These are phyloP conservation scores for Rhodotorula toruloides DNA, from an alignment of 768 basidiomycete genomes.

Conservation along the genomic window DNA sequence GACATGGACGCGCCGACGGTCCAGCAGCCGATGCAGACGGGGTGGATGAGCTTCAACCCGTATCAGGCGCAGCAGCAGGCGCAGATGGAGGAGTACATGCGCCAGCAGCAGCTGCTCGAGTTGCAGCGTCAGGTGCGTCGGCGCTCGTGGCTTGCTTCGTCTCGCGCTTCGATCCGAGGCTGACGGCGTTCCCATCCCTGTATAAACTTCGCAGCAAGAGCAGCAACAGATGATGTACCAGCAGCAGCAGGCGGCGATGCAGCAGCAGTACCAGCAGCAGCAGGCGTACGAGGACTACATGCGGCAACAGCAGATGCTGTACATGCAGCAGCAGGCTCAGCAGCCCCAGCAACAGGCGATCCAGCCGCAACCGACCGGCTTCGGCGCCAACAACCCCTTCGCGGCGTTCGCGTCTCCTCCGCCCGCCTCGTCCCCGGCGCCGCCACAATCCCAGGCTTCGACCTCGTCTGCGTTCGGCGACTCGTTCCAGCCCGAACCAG, in stretches of 20 bases:
- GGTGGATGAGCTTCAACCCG: constrained; percentile 83
- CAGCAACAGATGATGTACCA: constrained; percentile 36
- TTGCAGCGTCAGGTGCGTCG: constrained; percentile 67
- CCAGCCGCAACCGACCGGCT: constrained; percentile 47
- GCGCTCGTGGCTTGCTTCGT: too few species aligned
- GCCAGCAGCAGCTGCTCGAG: constrained; percentile 74
- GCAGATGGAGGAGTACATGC: constrained; percentile 42
- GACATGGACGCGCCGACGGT: constrained; percentile 52
- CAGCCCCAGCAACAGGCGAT: constrained; percentile 44
- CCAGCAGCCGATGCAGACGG: constrained; percentile 54
- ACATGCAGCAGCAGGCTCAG: constrained; percentile 33
- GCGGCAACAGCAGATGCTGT: constrained; percentile 40
- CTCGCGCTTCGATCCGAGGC: too few species aligned
- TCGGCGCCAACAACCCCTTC: constrained; percentile 92
- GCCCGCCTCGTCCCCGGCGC: constrained; percentile 31
- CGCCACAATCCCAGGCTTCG: constrained; percentile 35
- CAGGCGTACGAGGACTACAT: constrained; percentile 51
- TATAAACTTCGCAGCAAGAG: constrained; percentile 33
- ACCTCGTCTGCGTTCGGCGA: constrained; percentile 40
- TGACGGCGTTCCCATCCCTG: too few species aligned
- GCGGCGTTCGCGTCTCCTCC: constrained; percentile 51
- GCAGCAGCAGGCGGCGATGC: constrained; percentile 37
- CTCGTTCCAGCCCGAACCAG: constrained; percentile 31
- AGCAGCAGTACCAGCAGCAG: constrained; percentile 51
- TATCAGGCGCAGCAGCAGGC: constrained; percentile 50